Base-by-base conservation (phyloP, 768 basidiomycete genomes). In the Podaxis sp. region DNA sequence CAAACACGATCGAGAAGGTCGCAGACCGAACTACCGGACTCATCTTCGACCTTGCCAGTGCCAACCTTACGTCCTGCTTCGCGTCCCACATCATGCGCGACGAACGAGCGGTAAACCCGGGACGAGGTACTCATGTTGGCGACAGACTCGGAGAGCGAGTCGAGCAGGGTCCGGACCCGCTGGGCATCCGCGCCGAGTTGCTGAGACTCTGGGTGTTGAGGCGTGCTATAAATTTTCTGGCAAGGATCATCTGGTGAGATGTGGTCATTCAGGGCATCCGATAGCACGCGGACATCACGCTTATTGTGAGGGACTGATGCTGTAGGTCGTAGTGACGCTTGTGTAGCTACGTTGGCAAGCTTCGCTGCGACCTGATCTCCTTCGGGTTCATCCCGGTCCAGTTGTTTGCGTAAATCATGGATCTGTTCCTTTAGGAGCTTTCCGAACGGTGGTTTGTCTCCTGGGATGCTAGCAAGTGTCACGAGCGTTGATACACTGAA, bases 401-500 rank as follows among this genome's bases (percentile, higher is more conserved):
- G 78, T 69, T 91, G 85, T 69, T 87, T 84, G 63, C 84, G 79
- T 25, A 94, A 82, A 9, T 72, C 68, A 64, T 80, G 77, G 72
- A 94, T 86, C 70, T 90, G 85, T 1, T 65, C 69, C 72, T 83
- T 83, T 50, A 94, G 65, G 3, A 84, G 67, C 6, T 67, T 66
- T 1, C 70, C 73, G 69, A 94, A 93, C 1, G 76, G 57, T 6
- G 79, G 77, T 62, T 80, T 81, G 41, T 83, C 76, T 3, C 79
- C 81, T 24, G 83, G 79, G 41, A 79, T 79, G 25, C 77, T 78
- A 5, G 85, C 86, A 15, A 93, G 72, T 11, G 79, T 79, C 27
- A 93, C 85, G n/a, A 94, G 80, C 2, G 87, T 77, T 3, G 91
- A 88, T 17, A 93, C 86, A 69, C 91, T 93, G 65, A 12, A 59